Percentiles rank a stretch among this genome's conserved stretches.
Conservation (phyloP, 1,139 yeast genomes). For the Blastobotrys aristatus region DNA sequence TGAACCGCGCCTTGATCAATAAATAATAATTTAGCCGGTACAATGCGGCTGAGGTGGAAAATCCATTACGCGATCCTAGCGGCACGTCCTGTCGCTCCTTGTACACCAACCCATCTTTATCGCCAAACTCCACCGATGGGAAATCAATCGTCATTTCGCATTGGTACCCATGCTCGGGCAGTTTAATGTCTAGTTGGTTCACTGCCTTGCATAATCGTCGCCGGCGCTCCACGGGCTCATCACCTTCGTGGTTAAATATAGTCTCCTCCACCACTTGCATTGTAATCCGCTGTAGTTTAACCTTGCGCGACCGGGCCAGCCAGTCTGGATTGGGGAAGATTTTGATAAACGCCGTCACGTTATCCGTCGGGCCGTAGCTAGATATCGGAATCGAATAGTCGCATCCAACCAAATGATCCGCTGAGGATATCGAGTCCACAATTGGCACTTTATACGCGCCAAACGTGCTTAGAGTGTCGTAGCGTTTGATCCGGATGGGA, state of each 20-base stretch:
- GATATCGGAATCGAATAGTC: slow-evolving; percentile 35
- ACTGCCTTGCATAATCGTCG: slow-evolving; percentile 31
- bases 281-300: slow-evolving; percentile 35
- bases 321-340: slow-evolving; percentile 37
- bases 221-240: slow-evolving; percentile 32
- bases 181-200: slow-evolving; percentile 29
- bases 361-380: slow-evolving; percentile 40
- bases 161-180: slow-evolving; percentile 28
- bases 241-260: slow-evolving; percentile 32
- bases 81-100: slow-evolving; percentile 37
- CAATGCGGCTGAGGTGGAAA: slow-evolving; percentile 36
- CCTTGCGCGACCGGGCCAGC: slow-evolving; percentile 33
- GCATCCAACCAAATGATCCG: slow-evolving; percentile 36
- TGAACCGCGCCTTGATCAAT: slow-evolving; percentile 35
- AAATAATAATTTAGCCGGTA: slow-evolving; percentile 34
- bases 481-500: slow-evolving; percentile 37
- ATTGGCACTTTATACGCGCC: slow-evolving; percentile 35
- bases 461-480: slow-evolving; percentile 39
- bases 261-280: slow-evolving; percentile 36
- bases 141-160: slow-evolving; percentile 32
- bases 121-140: slow-evolving; percentile 29
- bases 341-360: slow-evolving; percentile 30
- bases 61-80: slow-evolving; percentile 32
- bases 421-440: slow-evolving; percentile 27
- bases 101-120: slow-evolving; percentile 30